Conservation (phyloP, 192 early-diverging fungal species). For the Backusella australiensis region DNA sequence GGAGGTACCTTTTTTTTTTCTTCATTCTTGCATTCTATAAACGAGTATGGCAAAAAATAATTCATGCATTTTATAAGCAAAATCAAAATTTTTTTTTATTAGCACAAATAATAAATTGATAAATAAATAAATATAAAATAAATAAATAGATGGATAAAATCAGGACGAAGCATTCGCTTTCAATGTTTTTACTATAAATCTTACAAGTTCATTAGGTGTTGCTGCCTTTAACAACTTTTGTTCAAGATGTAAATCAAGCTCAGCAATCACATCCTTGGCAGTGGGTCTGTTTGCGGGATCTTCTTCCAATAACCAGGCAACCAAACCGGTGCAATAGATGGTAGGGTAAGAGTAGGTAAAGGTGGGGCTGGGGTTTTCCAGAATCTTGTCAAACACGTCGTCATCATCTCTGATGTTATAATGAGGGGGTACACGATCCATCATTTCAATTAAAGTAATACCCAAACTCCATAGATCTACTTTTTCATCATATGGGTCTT, state of each 20-base stretch:
- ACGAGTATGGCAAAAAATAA: neutral
- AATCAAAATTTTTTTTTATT: neutral
- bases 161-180: neutral
- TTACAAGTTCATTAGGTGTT: slow-evolving; percentile 18
- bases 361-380: slow-evolving; percentile 31
- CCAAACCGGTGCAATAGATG: slow-evolving; percentile 30
- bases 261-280: slow-evolving; percentile 29
- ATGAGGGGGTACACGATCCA: slow-evolving; percentile 44
- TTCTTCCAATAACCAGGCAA: slow-evolving; percentile 36
- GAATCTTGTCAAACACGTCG: slow-evolving; percentile 17
- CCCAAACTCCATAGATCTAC: slow-evolving; percentile 40
- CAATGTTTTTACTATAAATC: slow-evolving; percentile 22
- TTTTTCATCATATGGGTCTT: slow-evolving; percentile 33
- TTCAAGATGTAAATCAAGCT: slow-evolving; percentile 32
- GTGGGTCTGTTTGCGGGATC: slow-evolving; percentile 23
- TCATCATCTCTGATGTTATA: slow-evolving; percentile 29
- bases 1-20: neutral
- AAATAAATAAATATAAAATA: neutral
- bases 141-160: neutral
- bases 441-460: slow-evolving; percentile 45
- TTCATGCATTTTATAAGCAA: neutral
- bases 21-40: neutral
- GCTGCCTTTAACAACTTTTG: slow-evolving; percentile 23
- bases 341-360: slow-evolving; percentile 35
- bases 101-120: neutral